Percentiles rank a stretch among this genome's conserved stretches.
These are phyloP conservation scores for Thinopyrum elongatum DNA, from an alignment of 176 grass and related monocot species.

Conservation along the genomic window DNA sequence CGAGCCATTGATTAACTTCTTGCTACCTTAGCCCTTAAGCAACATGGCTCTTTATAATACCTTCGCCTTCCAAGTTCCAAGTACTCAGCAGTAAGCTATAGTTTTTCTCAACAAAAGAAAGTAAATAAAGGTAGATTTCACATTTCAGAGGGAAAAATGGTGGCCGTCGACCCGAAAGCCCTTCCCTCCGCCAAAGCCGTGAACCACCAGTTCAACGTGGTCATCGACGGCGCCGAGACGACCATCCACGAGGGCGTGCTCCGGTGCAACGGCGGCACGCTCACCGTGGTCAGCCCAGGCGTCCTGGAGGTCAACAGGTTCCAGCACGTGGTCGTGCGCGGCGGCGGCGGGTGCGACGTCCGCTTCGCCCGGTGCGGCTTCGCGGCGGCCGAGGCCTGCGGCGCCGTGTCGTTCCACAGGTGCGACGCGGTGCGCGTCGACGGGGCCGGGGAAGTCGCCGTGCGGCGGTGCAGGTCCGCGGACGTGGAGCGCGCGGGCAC, in stretches of 20 bases:
- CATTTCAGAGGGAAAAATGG: conserved; percentile 22
- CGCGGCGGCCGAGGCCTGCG: conserved; percentile 46
- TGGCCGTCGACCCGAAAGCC: conserved; percentile 29
- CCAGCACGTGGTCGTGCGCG: conserved; percentile 36
- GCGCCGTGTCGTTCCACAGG: conserved; percentile 32
- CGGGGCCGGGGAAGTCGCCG: conserved; percentile 30
- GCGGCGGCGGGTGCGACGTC: conserved; percentile 19
- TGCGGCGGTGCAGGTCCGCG: conserved; percentile 41
- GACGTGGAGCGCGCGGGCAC: conserved; percentile 45
- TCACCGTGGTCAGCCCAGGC: conserved; percentile 40
- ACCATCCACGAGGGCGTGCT: conserved; percentile 49
- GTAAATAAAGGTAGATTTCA: background rate
- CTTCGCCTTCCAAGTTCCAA: background rate
- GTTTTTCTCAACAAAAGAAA: background rate
- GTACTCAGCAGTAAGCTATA: background rate
- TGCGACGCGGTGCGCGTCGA: conserved; percentile 49
- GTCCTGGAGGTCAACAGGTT: conserved; percentile 16
- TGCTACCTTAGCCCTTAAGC: conserved; percentile 38
- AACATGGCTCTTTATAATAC: background rate
- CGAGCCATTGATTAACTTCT: background rate
- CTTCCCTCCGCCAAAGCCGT: background rate
- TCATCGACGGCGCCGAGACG: conserved; percentile 56
- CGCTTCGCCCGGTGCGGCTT: conserved; percentile 40
- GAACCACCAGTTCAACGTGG: conserved; percentile 44
- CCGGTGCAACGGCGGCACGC: conserved; percentile 39